These are phyloP conservation scores for Trichosporon asahii DNA, from an alignment of 1,284 basidiomycete genomes.

Conservation along the genomic window DNA sequence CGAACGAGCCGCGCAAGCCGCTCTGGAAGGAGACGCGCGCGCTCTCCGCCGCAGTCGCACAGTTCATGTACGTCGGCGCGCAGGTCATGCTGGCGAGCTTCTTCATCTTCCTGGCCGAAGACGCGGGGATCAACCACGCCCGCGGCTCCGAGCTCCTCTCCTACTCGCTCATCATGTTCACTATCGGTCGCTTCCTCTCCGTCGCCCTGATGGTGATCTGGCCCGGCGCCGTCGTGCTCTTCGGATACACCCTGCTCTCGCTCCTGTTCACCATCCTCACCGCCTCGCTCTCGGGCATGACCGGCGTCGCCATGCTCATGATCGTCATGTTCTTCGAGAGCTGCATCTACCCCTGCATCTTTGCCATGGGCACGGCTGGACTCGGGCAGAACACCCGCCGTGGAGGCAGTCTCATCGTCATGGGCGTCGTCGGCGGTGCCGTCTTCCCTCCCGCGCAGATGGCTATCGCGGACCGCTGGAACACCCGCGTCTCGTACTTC, in stretches of 20 bases:
- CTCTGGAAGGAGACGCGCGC: slow-evolving; percentile 69
- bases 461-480: slow-evolving; percentile 59
- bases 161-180: slow-evolving; percentile 70
- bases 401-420: slow-evolving; percentile 65
- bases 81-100: slow-evolving; percentile 71
- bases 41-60: slow-evolving; percentile 57
- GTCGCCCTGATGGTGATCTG: slow-evolving; percentile 62
- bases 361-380: slow-evolving; percentile 67
- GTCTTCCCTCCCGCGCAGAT: slow-evolving; percentile 72
- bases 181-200: slow-evolving; percentile 63
- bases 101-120: slow-evolving; percentile 66
- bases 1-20: slow-evolving; percentile 29
- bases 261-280: slow-evolving; percentile 59
- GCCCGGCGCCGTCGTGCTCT: slow-evolving; percentile 64
- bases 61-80: slow-evolving; percentile 61
- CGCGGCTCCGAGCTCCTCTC: slow-evolving; percentile 65
- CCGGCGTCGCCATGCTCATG: slow-evolving; percentile 64
- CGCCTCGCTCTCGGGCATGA: slow-evolving; percentile 57
- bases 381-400: slow-evolving; percentile 67
- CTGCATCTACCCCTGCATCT: slow-evolving; percentile 55
- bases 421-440: slow-evolving; percentile 68
- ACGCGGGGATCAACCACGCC: slow-evolving; percentile 59
- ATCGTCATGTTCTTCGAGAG: slow-evolving; percentile 73
- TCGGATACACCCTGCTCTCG: slow-evolving; percentile 59
- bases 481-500: slow-evolving; percentile 47